Conservation (phyloP, 2,329 filamentous ascomycete genomes). For the Hymenoscyphus albidus region DNA sequence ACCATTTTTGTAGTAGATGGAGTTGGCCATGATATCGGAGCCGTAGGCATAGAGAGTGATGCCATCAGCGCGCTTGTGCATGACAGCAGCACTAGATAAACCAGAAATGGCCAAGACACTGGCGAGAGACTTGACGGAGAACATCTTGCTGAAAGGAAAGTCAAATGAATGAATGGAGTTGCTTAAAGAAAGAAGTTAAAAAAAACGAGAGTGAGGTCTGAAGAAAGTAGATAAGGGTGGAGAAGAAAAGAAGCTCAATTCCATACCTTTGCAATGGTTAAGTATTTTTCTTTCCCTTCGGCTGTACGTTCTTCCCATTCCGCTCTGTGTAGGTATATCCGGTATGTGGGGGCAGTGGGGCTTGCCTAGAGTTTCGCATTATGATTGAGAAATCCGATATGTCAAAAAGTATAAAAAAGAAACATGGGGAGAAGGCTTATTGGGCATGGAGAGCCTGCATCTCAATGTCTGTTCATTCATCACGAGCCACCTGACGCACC, state of each 20-base stretch:
- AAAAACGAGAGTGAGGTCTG: conserved; percentile 5
- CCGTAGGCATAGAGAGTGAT: conserved; percentile 34
- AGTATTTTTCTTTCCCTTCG: background rate
- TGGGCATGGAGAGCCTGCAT: background rate
- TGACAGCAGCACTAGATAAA: conserved; percentile 10
- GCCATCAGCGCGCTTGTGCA: conserved; percentile 7
- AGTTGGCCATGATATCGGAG: conserved; percentile 28
- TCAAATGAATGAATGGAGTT: background rate
- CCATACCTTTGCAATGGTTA: conserved; percentile 1
- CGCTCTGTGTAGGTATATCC: background rate
- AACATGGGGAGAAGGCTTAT: background rate
- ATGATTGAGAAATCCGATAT: background rate
- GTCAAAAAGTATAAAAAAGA: background rate
- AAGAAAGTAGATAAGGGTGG: conserved; percentile 5
- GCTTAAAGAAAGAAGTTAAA: conserved; percentile 5
- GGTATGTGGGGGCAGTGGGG: background rate
- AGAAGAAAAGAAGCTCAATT: background rate
- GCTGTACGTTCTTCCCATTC: background rate
- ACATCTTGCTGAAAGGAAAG: conserved; percentile 17
- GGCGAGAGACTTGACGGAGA: conserved; percentile 10
- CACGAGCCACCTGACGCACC: background rate
- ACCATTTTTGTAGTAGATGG: conserved; percentile 37
- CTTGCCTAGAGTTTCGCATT: background rate
- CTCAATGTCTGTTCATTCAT: background rate
- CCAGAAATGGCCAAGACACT: conserved; percentile 12